Conservation (phyloP, 805 yeast species). For the Pichia phayaonensis region DNA sequence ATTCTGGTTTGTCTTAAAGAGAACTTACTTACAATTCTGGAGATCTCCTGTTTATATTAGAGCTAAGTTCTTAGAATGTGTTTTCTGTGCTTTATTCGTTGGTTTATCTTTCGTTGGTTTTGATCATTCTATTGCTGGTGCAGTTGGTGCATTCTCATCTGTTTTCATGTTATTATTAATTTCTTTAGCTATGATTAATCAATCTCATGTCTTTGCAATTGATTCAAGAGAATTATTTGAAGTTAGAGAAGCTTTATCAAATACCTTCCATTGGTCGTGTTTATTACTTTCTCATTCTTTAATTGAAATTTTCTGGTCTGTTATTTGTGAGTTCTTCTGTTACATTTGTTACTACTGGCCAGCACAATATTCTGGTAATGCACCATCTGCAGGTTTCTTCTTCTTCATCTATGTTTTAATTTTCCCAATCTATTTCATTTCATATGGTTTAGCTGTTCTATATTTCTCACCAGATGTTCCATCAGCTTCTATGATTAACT, state of each 20-base stretch:
- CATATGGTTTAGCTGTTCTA: slow-evolving; percentile 48
- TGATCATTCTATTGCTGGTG: slow-evolving; percentile 42
- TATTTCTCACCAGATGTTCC: slow-evolving; percentile 60
- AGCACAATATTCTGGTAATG: slow-evolving; percentile 29
- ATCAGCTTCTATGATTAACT: slow-evolving; percentile 53
- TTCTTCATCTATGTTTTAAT: slow-evolving; percentile 28
- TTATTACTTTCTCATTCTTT: slow-evolving; percentile 45
- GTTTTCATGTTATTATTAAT: slow-evolving; percentile 50
- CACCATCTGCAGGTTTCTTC: slow-evolving; percentile 42
- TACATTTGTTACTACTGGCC: slow-evolving; percentile 32
- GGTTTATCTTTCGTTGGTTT: slow-evolving; percentile 57
- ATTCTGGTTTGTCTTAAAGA: slow-evolving; percentile 29
- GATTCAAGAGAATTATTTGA: slow-evolving; percentile 55
- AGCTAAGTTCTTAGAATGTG: slow-evolving; percentile 39
- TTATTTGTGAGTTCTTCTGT: slow-evolving; percentile 41
- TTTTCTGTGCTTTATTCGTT: slow-evolving; percentile 38
- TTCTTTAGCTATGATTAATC: slow-evolving; percentile 56
- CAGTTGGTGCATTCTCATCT: slow-evolving; percentile 48
- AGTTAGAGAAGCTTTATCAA: slow-evolving; percentile 61
- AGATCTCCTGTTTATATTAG: slow-evolving; percentile 45
- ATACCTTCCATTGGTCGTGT: slow-evolving; percentile 64
- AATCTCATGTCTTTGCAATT: slow-evolving; percentile 53
- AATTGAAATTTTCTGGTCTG: slow-evolving; percentile 57
- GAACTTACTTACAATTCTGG: slow-evolving; percentile 39
- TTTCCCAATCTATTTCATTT: slow-evolving; percentile 39